Percentiles rank a stretch among this genome's conserved stretches.
Evolutionary conservation across 768 basidiomycete genomes (phyloP).

Genomic region (Hydnomerulius pinastri): DNA sequence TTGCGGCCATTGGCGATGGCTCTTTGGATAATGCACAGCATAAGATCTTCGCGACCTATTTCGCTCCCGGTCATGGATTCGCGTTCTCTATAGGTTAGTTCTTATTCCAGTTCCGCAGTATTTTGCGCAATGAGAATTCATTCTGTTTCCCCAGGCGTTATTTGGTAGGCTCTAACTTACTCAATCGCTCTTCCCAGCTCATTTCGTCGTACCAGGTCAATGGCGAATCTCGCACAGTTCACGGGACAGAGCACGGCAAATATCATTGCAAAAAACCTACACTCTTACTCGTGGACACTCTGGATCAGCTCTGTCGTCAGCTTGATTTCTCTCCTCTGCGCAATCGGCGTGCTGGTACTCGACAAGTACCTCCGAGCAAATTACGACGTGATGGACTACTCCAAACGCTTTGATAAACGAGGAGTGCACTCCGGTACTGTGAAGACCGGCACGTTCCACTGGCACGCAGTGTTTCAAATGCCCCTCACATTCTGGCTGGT

Average conservation of each 20-base stretch:
- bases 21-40: constrained; percentile 46
- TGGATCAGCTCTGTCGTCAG: constrained; percentile 44
- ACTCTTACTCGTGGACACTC: constrained; percentile 42
- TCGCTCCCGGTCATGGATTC: constrained; percentile 43
- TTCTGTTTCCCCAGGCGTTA: constrained; percentile 31
- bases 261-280: constrained; percentile 38
- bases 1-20: constrained; percentile 42
- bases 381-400: constrained; percentile 39
- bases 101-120: neutral
- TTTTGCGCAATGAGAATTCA: neutral
- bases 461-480: constrained; percentile 34
- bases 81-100: constrained; percentile 37
- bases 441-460: constrained; percentile 31
- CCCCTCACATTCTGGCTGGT: constrained; percentile 45
- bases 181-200: neutral
- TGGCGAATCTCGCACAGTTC: constrained; percentile 44
- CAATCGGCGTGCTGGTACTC: constrained; percentile 36
- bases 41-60: constrained; percentile 45
- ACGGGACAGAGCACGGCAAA: constrained; percentile 44
- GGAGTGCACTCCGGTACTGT: constrained; percentile 24
- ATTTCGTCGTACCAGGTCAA: constrained; percentile 24
- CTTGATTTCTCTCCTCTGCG: constrained; percentile 40
- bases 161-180: constrained; percentile 28
- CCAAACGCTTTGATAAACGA: constrained; percentile 28
- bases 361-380: constrained; percentile 37